These are phyloP conservation scores for Coelastrella sp. DNA, from an alignment of 139 green algal genomes.

Conservation along the genomic window DNA sequence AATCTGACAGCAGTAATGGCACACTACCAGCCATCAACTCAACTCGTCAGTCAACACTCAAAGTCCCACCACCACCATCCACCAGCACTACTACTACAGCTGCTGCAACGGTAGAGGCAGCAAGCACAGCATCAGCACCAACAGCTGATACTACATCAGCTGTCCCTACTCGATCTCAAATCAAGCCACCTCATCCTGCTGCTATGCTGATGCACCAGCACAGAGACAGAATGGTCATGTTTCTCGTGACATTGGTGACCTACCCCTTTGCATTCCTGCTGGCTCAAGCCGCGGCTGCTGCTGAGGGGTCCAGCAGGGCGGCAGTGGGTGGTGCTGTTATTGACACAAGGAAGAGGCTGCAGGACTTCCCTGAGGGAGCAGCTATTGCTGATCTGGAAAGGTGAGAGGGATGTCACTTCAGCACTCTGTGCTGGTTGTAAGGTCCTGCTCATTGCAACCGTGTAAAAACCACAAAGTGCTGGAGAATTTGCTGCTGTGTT, in stretches of 20 bases:
- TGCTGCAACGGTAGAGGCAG: background rate
- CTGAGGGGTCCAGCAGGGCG: background rate
- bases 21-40: background rate
- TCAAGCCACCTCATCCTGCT: background rate
- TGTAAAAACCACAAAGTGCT: too few relatives aligned
- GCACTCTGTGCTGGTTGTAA: too few relatives aligned
- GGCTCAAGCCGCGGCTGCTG: conserved; percentile 2
- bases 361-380: conserved; percentile 36
- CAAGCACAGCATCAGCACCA: conserved; percentile 13
- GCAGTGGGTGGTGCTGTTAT: conserved; percentile 32
- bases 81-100: background rate
- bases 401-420: too few relatives aligned
- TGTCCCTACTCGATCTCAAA: background rate
- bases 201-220: conserved; percentile 36
- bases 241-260: conserved; percentile 42
- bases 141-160: too few relatives aligned
- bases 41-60: background rate
- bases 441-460: too few relatives aligned
- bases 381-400: conserved; percentile 39
- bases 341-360: conserved; percentile 14
- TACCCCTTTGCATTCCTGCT: conserved; percentile 47
- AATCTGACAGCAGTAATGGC: background rate
- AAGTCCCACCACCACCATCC: background rate
- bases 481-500: too few relatives aligned
- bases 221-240: conserved; percentile 30